phyloP scores from a whole-genome alignment of 2,329 filamentous ascomycete species.

The Xylariaceae sp. region DNA sequence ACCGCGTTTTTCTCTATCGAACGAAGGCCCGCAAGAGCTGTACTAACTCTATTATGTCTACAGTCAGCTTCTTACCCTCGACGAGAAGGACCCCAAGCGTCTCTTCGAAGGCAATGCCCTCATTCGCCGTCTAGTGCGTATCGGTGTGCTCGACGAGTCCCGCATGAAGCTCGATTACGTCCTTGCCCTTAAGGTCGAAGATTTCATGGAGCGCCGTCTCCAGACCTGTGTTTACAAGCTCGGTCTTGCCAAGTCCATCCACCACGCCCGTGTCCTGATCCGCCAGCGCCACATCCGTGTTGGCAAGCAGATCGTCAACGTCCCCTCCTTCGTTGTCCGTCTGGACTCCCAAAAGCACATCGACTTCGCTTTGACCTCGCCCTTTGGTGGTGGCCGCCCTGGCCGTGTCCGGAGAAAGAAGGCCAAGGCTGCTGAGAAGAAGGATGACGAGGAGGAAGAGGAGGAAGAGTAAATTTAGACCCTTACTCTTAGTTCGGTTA shows the following conservation, averaged over 20 bases:
- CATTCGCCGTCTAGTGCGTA: conserved; percentile 99
- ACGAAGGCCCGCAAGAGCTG: not conserved
- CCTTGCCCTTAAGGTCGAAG: conserved; percentile 96
- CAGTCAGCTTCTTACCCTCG: conserved; percentile 99
- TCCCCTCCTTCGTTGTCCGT: conserved; percentile 98
- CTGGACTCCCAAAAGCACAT: conserved; percentile 99
- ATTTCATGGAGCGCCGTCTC: conserved; percentile 99
- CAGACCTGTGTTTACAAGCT: conserved; percentile 99
- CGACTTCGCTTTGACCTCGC: conserved; percentile 95
- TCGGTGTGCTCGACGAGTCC: conserved; percentile 99
- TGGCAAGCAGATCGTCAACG: conserved; percentile 99
- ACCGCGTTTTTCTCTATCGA: too few species aligned
- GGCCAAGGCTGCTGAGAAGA: conserved; percentile 90
- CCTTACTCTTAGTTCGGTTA: conserved; percentile 27
- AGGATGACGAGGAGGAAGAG: conserved; percentile 77
- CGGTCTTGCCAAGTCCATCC: conserved; percentile 98
- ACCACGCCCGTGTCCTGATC: conserved; percentile 99
- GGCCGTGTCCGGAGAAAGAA: conserved; percentile 99
- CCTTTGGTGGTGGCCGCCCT: conserved; percentile 94
- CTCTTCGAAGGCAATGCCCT: conserved; percentile 99
- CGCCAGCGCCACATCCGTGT: conserved; percentile 99
- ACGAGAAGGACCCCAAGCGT: conserved; percentile 99
- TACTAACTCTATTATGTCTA: conserved; percentile 12
- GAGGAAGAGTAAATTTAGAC: conserved; percentile 63
- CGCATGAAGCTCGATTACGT: conserved; percentile 99